A percentile compares a stretch with the other conserved stretches of the same genome.
These are phyloP conservation scores for Coemansia sp. DNA, from an alignment of 192 early-diverging fungal species.

Conservation along the genomic window DNA sequence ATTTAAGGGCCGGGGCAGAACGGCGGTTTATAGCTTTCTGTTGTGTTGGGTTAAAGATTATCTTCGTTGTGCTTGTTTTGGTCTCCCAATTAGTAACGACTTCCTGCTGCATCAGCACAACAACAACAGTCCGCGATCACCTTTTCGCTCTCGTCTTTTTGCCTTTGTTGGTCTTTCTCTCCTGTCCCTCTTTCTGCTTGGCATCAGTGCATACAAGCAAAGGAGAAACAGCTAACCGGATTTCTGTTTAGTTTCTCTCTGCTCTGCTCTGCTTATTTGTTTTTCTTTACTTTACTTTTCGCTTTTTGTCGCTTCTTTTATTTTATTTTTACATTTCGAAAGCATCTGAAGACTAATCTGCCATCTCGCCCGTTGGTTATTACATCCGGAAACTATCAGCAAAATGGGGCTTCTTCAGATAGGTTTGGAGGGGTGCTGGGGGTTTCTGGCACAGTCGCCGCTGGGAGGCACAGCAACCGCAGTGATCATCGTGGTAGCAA, in stretches of 20 bases:
- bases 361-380: not conserved
- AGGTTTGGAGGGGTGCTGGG: constrained; percentile 37
- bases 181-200: no score
- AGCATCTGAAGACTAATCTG: not conserved
- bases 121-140: no score
- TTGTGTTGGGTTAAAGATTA: no score
- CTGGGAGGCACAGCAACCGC: constrained; percentile 24
- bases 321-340: not conserved
- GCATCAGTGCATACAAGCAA: no score
- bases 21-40: no score
- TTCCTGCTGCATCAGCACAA: no score
- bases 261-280: not conserved
- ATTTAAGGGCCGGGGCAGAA: no score
- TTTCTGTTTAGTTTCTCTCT: not conserved
- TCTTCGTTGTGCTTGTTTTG: no score
- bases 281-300: constrained; percentile 13
- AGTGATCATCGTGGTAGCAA: constrained; percentile 25
- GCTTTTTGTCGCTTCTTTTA: not conserved
- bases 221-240: not conserved
- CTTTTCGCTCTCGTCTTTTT: no score
- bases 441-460: constrained; percentile 42
- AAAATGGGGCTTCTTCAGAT: constrained; percentile 35
- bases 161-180: no score
- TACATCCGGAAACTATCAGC: not conserved
- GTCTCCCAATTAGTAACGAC: no score